Conservation (phyloP, 2,329 filamentous ascomycete species). For the Neofusicoccum ribis region DNA sequence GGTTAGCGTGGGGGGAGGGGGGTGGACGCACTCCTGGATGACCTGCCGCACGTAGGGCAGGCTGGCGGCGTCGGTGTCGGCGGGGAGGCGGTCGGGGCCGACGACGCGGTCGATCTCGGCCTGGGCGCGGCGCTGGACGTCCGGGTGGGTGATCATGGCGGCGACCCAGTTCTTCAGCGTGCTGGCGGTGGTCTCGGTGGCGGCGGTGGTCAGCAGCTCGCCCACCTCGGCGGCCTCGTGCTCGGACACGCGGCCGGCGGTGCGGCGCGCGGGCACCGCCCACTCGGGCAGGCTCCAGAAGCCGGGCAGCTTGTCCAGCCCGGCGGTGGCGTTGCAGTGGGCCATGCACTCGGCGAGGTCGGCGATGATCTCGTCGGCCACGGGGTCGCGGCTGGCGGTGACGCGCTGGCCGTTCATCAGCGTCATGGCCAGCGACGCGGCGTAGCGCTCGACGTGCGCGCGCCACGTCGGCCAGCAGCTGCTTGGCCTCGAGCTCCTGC, state of each 20-base stretch:
- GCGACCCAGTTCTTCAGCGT: constrained; percentile 37
- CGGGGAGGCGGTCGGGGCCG: constrained; percentile 21
- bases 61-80: constrained; percentile 16
- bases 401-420: constrained; percentile 8
- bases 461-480: not conserved
- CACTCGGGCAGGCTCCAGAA: constrained; percentile 41
- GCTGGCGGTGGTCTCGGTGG: constrained; percentile 19
- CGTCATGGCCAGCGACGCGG: not conserved
- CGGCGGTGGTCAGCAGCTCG: not conserved
- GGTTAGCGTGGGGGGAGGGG: not conserved
- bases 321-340: constrained; percentile 23
- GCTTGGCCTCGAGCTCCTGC: constrained; percentile 18
- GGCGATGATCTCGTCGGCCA: constrained; percentile 22
- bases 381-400: not conserved
- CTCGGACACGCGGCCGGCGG: constrained; percentile 25
- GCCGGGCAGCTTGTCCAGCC: constrained; percentile 48
- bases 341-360: not conserved
- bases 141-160: constrained; percentile 29
- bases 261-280: constrained; percentile 36
- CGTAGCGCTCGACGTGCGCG: not conserved
- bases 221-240: not conserved
- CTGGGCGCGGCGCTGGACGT: constrained; percentile 32
- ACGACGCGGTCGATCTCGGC: constrained; percentile 25
- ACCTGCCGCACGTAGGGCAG: constrained; percentile 18
- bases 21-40: constrained; percentile 22